Conservation (phyloP, 306 rosid genomes). For the Quercus aquifolioides region DNA sequence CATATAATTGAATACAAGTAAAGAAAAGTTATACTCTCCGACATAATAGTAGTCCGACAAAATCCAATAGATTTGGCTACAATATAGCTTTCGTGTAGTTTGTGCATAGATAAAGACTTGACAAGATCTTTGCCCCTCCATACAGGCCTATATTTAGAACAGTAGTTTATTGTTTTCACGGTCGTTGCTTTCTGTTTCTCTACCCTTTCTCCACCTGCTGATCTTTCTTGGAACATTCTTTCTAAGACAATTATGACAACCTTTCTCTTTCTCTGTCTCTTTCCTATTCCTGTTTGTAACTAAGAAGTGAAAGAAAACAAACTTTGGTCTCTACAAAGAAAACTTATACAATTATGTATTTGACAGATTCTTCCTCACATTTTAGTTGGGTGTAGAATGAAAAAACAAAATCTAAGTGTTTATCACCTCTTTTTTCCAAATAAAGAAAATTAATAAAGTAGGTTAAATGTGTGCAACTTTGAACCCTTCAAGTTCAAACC, state of each 20-base stretch:
- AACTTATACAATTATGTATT: not conserved
- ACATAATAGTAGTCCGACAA: no score
- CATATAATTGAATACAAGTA: no score
- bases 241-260: not conserved
- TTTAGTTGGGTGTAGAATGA: not conserved
- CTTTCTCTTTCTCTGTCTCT: not conserved
- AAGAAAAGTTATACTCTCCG: no score
- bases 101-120: no score
- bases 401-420: not conserved
- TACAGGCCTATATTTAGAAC: no score
- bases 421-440: not conserved
- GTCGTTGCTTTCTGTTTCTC: not conserved
- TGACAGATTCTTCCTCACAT: not conserved
- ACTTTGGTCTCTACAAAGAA: not conserved
- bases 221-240: not conserved
- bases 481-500: conserved; percentile 33
- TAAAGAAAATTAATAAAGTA: not conserved
- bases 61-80: no score
- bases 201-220: no score
- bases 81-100: no score
- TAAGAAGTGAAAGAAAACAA: not conserved
- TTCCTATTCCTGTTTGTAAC: not conserved
- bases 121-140: no score
- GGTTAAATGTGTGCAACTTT: not conserved
- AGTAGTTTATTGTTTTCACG: not conserved